phyloP scores from a whole-genome alignment of 2,329 filamentous ascomycete species.

The Cytospora piceae region DNA sequence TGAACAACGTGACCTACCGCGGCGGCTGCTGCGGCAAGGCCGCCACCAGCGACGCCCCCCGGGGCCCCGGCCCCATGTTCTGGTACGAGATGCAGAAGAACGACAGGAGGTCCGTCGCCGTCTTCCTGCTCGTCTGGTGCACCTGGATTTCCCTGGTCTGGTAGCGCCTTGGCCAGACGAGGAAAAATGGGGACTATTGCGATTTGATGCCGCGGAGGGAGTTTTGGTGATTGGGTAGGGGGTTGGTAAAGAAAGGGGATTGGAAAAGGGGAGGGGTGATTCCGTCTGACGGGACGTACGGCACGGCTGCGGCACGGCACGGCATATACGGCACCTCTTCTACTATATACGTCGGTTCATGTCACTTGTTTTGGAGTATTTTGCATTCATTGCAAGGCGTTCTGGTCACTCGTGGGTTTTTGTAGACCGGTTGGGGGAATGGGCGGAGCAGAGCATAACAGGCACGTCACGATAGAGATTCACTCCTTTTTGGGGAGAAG shows the following conservation, averaged over 20 bases:
- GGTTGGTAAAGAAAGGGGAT: background rate
- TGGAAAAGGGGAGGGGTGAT: too few species aligned
- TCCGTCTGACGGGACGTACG: too few species aligned
- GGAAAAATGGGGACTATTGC: slow-evolving; percentile 25
- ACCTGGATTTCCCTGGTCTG: slow-evolving; percentile 26
- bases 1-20: slow-evolving; percentile 73
- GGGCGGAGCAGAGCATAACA: background rate
- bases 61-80: slow-evolving; percentile 26
- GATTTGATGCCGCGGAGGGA: slow-evolving; percentile 28
- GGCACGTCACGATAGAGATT: slow-evolving; percentile 1
- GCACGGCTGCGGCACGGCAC: too few species aligned
- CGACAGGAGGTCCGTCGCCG: slow-evolving; percentile 21
- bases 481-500: slow-evolving; percentile 8
- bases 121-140: slow-evolving; percentile 31
- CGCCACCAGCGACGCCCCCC: slow-evolving; percentile 27
- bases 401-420: slow-evolving; percentile 16
- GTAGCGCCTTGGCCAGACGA: slow-evolving; percentile 30
- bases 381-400: slow-evolving; percentile 27
- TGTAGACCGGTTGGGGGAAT: background rate
- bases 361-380: slow-evolving; percentile 5
- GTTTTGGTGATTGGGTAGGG: slow-evolving; percentile 16
- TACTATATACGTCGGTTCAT: background rate
- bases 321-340: background rate
- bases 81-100: slow-evolving; percentile 27
- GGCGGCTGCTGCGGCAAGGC: slow-evolving; percentile 59